Evolutionary conservation across 495 filamentous ascomycete genomes (phyloP), one percentile per base, ranked within the genome.

Genomic region (Penicillium cataractarum): DNA sequence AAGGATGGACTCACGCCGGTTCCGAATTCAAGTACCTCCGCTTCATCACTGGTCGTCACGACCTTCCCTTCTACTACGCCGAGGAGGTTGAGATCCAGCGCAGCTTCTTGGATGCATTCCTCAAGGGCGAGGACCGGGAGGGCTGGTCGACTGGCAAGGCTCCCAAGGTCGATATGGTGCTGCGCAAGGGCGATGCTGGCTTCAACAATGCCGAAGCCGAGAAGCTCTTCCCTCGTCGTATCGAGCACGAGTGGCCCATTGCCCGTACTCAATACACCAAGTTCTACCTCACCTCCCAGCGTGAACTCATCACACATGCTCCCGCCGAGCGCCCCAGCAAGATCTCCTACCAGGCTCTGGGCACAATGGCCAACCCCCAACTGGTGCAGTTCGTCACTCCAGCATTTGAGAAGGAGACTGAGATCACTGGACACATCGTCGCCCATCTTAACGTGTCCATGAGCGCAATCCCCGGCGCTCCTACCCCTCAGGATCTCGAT

Each of bases 21-120:
- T 87, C 85, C 2, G 75, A 83, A 54, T 70, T 85, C 46, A 90
- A 90, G 69, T 90, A 87, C 61, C 73, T 90, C 5, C 81, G 87
- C 10, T 87, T 89, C 67, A 87, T 90, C 63, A 86, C 83, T 0
- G 88, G 88, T 12, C 81, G 88, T 0, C 88, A 91, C 64, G 88
- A 91, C 65, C 76, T 91, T 7, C 88, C 88, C 0, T 90, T 91
- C 73, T 91, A 89, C 73, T 89, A 88, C 62, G 63, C 79, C 3
- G 84, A 88, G 40, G 83, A 88, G 57, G 87, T 87, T 3, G 82
- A 87, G 60, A 29, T 91, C 0, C 88, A 91, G 66, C 78, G 77
- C 33, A 85, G 82, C 60, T 90, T 91, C 64, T 75, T 90, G 2
- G 83, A 87, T 61, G 88, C 88, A 0, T 91, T 90, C 67, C 80